Evolutionary conservation across 345 rosid species (phyloP), one percentile per base, ranked within the genome.

Genomic region (Hibiscus trionum): DNA sequence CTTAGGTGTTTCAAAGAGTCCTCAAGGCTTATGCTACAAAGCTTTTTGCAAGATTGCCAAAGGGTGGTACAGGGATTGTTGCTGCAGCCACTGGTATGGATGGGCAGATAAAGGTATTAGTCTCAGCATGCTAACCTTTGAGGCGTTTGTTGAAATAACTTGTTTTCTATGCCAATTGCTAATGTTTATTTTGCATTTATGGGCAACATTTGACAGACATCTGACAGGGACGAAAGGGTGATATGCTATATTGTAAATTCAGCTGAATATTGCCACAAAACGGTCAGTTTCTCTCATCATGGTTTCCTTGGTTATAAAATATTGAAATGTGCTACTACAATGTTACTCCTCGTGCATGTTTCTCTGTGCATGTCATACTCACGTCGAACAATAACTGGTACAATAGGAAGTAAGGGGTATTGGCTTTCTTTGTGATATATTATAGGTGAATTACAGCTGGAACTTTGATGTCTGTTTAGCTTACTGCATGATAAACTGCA

Each of bases 21-120:
- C 88, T 95, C 15, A 92, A 89, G 84, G 97, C 96, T 19, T 95
- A 95, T 75, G 97, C 93, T 33, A 75, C 90, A 70, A 95, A 89
- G 93, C 94, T 95, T 66, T 87, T 83, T 85, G 82, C 79, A 50
- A 95, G 88, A 82, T 86, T 95, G 71, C 99, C 99, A 11, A 95
- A 89, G 81, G 91, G 98, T 69, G 99, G 99, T 66, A 76, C 87
- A 9, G 99, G 99, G 69, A 86, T 95, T 71, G 99, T 95, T 80
- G 99, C 99, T 27, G 97, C 99, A 61, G 99, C 99, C 61, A 95
- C 99, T 10, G 98, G 99, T 71, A 89, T 89, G 87, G 99, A 95
- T 71, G 91, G 96, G 61, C 98, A 88, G 79, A 95, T 95, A 86
- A 95, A 90, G 96, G 99, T 95, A 73, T 61, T 61, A 64, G 42